A percentile compares a stretch with the other conserved stretches of the same genome.
Conservation (phyloP, 257 asterid genomes). For the Nicotiana attenuata region DNA sequence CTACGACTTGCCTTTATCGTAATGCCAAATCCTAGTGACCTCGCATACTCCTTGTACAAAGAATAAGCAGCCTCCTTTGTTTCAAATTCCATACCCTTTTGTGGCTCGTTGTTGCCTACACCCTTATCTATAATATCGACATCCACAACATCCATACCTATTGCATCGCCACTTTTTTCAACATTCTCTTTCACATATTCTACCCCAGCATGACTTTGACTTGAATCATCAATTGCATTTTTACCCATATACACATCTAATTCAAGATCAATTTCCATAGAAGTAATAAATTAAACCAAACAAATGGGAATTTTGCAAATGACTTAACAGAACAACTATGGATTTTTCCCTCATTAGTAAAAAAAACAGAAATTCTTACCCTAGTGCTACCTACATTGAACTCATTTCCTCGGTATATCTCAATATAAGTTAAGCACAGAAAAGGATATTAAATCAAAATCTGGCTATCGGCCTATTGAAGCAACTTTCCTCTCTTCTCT, state of each 20-base stretch:
- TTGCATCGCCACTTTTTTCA: constrained; percentile 10
- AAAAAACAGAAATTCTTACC: not conserved
- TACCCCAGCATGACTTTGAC: constrained; percentile 1
- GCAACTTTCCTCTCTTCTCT: too few species aligned
- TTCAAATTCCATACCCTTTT: constrained; percentile 38
- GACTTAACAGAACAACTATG: not conserved
- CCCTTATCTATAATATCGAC: not conserved
- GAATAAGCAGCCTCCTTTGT: constrained; percentile 48
- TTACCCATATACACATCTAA: not conserved
- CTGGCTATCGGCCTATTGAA: too few species aligned
- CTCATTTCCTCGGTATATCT: not conserved
- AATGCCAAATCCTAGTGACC: constrained; percentile 45
- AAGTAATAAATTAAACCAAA: not conserved
- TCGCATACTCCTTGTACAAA: constrained; percentile 42
- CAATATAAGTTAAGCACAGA: not conserved
- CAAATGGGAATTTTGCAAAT: not conserved
- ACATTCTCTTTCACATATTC: constrained; percentile 5
- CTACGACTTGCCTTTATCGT: constrained; percentile 50
- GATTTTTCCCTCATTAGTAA: not conserved
- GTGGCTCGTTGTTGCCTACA: constrained; percentile 21
- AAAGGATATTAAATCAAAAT: not conserved
- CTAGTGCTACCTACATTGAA: too few species aligned
- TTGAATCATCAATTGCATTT: not conserved
- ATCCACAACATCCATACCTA: constrained; percentile 12
- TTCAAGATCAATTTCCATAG: constrained; percentile 32